Base-by-base conservation (phyloP, 2,329 filamentous ascomycete species). In the Myriosclerotinia scirpicola region DNA sequence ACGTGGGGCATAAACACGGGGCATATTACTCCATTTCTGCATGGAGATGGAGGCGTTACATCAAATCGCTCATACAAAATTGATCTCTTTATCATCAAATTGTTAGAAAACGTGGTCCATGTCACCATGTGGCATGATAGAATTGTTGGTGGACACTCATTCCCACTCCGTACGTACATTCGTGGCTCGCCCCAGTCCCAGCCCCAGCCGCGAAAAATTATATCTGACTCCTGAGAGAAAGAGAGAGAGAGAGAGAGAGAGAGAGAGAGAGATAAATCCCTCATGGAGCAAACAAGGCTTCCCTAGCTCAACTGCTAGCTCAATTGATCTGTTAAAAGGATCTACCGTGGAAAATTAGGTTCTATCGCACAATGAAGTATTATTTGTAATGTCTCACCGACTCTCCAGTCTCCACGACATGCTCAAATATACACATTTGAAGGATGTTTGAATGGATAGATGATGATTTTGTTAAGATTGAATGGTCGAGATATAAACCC, bases 41-140 rank as follows among this genome's bases (percentile, higher is more conserved):
- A 44, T 30, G 15, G 20, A 6, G 9, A 9, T n/a, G 44, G 4
- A 48, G 34, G 34, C 58, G 44, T 9, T 50, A 22, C 17, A 50
- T 61, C 58, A 61, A 61, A 61, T 61, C 58, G 58, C 58, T 50
- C 58, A 61, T 61, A 61, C n/a, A 50, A 61, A 58, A 61, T 17
- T 26, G 46, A 40, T 38, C 17, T 38, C 30, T 22, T 22, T 34
- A 22, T 38, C 12, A n/a, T 17, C 34, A 38, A 34, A 48, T 20
- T 50, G 20, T 22, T 38, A 22, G 15, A 22, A 22, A 11, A 26
- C 26, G 34, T 26, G 58, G 56, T 36, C 42, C 40, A 46, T 46
- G 44, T 34, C 30, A 34, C 30, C 30, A 34, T 34, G 30, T 34
- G 30, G 30, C 44, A 40, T 58, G 55, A 40, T 40, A 40, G 38